Evolutionary conservation across 2,329 filamentous ascomycete species (phyloP).

Genomic region (Myriosclerotinia scirpicola): DNA sequence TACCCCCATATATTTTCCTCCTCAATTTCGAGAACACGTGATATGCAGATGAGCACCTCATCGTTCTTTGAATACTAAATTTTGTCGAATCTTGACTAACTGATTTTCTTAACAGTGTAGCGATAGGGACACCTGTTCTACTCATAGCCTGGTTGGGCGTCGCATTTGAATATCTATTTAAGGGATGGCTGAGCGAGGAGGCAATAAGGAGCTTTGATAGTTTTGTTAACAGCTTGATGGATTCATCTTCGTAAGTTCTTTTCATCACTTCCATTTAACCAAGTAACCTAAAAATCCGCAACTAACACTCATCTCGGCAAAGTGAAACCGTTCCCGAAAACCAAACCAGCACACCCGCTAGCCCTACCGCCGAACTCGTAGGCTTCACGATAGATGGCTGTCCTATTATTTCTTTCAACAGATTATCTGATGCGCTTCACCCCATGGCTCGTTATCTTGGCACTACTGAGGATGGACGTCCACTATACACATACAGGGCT

Average conservation of each 20-base stretch:
- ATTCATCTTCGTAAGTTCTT: background rate
- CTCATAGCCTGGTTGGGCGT: constrained; percentile 45
- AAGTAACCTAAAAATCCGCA: too few species aligned
- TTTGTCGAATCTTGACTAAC: background rate
- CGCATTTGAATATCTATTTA: background rate
- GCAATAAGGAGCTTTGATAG: background rate
- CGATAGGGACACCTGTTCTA: constrained; percentile 57
- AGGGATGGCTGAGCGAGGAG: background rate
- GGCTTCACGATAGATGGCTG: background rate
- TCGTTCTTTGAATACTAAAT: background rate
- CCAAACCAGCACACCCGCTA: background rate
- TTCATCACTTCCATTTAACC: background rate
- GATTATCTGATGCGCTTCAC: background rate
- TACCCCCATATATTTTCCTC: background rate
- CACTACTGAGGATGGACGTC: background rate
- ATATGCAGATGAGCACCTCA: background rate
- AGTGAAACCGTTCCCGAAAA: too few species aligned
- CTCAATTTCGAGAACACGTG: background rate
- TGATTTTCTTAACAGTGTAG: constrained; percentile 43
- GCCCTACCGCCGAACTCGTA: background rate
- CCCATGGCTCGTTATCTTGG: background rate
- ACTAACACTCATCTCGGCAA: background rate
- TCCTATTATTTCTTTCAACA: background rate
- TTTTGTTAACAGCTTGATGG: background rate
- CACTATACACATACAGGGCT: background rate